A percentile compares a stretch with the other conserved stretches of the same genome.
These are phyloP conservation scores for Paramecium biaurelia DNA, from an alignment of 73 alveolate genomes.

Conservation along the genomic window DNA sequence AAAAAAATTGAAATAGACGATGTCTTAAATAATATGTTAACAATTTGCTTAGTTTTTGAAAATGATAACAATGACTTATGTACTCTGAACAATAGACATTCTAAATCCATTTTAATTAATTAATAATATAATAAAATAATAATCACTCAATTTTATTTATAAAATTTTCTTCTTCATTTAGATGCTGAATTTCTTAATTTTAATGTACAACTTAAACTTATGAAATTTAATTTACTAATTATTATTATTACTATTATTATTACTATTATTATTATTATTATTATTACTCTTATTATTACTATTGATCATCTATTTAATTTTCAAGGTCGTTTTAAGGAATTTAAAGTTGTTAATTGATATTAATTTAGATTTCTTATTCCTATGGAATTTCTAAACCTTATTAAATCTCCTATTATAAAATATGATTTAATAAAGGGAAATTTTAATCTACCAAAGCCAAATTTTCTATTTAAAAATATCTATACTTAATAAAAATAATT, in stretches of 20 bases:
- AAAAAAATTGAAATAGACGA: background rate
- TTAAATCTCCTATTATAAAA: background rate
- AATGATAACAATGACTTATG: background rate
- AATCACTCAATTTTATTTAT: background rate
- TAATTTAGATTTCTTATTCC: background rate
- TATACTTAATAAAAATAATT: background rate
- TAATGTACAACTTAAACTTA: background rate
- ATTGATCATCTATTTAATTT: background rate
- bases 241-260: background rate
- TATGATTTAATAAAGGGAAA: background rate
- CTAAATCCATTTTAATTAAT: background rate
- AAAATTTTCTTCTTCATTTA: background rate
- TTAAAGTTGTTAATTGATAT: background rate
- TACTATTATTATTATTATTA: background rate
- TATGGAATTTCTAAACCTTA: background rate
- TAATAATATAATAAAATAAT: background rate
- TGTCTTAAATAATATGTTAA: background rate
- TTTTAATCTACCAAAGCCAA: constrained; percentile 4
- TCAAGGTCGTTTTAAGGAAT: background rate
- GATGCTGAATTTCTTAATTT: background rate
- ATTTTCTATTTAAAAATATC: constrained; percentile 3
- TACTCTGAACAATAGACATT: background rate
- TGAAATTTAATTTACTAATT: background rate
- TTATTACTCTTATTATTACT: background rate
- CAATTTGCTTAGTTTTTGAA: background rate